Percentiles rank a stretch among this genome's conserved stretches.
These are phyloP conservation scores for Pontederia paniculata DNA, from an alignment of 176 grass and related monocot species.

Conservation along the genomic window DNA sequence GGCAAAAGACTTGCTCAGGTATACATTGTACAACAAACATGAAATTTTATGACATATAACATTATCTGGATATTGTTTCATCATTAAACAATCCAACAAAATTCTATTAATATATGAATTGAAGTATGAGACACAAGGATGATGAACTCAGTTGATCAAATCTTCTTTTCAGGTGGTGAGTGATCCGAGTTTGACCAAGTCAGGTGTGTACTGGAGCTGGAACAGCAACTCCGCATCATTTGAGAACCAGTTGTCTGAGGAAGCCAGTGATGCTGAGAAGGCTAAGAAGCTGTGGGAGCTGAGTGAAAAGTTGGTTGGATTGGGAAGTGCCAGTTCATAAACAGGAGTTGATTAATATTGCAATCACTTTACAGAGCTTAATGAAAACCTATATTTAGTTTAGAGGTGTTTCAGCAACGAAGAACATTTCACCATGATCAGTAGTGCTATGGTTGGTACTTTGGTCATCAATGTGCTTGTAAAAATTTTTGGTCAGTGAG, in stretches of 20 bases:
- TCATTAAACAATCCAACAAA: no score
- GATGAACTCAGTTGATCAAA: neutral
- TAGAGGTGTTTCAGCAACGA: neutral
- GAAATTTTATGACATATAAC: no score
- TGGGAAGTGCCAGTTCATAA: constrained; percentile 7
- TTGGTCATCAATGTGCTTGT: neutral
- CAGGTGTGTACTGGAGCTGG: constrained; percentile 98
- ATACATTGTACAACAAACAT: constrained; percentile 1
- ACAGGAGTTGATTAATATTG: no score
- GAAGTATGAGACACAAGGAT: neutral
- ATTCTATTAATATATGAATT: no score
- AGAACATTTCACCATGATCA: neutral
- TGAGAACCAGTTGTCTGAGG: constrained; percentile 92
- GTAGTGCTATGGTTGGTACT: neutral
- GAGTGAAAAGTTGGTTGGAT: constrained; percentile 82
- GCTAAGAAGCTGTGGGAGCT: constrained; percentile 83
- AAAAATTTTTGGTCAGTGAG: constrained; percentile 5
- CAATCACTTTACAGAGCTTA: no score
- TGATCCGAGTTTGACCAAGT: constrained; percentile 84
- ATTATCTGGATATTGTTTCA: no score
- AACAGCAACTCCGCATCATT: constrained; percentile 92
- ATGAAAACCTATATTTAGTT: neutral
- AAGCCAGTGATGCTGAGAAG: constrained; percentile 79
- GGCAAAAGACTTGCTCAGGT: constrained; percentile 90
- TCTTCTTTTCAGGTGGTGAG: constrained; percentile 43